Conservation (phyloP, 306 rosid genomes). For the Hippophae rhamnoides region DNA sequence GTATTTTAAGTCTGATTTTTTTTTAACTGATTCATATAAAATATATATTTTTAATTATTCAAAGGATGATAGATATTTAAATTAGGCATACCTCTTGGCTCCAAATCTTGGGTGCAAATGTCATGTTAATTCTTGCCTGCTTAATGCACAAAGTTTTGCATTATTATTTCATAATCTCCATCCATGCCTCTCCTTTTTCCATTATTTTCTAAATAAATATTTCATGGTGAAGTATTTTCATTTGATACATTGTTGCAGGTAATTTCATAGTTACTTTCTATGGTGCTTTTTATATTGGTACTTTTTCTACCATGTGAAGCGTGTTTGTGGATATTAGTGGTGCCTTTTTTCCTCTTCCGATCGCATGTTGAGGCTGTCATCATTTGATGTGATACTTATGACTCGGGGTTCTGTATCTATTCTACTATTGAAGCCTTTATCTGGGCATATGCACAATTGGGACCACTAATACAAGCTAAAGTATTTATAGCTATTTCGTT, state of each 20-base stretch:
- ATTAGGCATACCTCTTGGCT: no score
- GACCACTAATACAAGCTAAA: no score
- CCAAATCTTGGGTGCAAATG: no score
- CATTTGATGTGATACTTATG: slow-evolving; percentile 67
- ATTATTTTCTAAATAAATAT: no score
- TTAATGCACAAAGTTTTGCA: no score
- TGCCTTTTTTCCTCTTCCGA: slow-evolving; percentile 80
- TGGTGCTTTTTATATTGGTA: slow-evolving; percentile 74
- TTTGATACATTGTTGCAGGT: slow-evolving; percentile 25
- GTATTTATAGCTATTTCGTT: no score
- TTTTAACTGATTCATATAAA: not conserved
- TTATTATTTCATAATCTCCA: no score
- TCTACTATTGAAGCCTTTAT: slow-evolving; percentile 52
- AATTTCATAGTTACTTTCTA: slow-evolving; percentile 71
- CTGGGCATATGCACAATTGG: not conserved
- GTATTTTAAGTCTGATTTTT: slow-evolving; percentile 1
- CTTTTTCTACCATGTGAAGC: slow-evolving; percentile 67
- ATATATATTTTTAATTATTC: no score
- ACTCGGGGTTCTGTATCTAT: slow-evolving; percentile 84
- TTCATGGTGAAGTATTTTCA: no score
- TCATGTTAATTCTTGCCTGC: no score
- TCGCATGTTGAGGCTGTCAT: slow-evolving; percentile 57
- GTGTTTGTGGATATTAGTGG: slow-evolving; percentile 72
- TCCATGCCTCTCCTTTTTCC: no score
- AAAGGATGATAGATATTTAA: no score